These are phyloP conservation scores for Tephrocybe rancida DNA, from an alignment of 768 basidiomycete genomes.

Conservation along the genomic window DNA sequence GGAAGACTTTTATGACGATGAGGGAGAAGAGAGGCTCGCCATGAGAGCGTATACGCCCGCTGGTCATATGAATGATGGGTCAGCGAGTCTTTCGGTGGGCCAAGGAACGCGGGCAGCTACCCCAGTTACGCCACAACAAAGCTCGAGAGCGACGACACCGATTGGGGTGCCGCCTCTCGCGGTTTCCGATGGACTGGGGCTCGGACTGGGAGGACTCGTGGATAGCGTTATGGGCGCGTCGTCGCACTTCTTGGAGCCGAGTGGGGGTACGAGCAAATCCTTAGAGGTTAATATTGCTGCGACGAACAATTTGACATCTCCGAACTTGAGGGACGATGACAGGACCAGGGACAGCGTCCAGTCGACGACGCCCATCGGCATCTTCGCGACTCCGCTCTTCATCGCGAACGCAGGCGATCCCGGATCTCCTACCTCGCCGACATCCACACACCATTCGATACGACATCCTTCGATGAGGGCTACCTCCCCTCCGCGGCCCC, in stretches of 20 bases:
- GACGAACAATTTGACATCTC: no score
- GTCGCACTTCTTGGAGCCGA: neutral
- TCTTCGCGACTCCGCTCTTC: neutral
- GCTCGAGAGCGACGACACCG: slow-evolving; percentile 9
- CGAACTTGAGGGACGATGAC: neutral
- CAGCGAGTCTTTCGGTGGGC: neutral
- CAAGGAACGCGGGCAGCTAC: neutral
- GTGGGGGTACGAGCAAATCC: no score
- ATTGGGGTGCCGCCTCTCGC: neutral
- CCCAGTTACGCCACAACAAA: neutral
- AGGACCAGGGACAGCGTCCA: neutral
- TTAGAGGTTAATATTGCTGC: no score
- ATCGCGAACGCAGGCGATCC: neutral
- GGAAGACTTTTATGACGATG: slow-evolving; percentile 16
- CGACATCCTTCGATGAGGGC: neutral
- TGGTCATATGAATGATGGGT: no score
- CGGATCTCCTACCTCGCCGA: neutral
- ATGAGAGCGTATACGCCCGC: slow-evolving; percentile 1
- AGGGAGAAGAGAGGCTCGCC: neutral
- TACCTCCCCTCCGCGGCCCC: neutral
- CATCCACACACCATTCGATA: neutral
- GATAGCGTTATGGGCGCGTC: neutral
- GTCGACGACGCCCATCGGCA: no score
- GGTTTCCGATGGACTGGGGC: neutral
- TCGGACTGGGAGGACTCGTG: neutral